A percentile compares a stretch with the other conserved stretches of the same genome.
Conservation (phyloP, 805 yeast species). For the Cyberlindnera mycetangii region DNA sequence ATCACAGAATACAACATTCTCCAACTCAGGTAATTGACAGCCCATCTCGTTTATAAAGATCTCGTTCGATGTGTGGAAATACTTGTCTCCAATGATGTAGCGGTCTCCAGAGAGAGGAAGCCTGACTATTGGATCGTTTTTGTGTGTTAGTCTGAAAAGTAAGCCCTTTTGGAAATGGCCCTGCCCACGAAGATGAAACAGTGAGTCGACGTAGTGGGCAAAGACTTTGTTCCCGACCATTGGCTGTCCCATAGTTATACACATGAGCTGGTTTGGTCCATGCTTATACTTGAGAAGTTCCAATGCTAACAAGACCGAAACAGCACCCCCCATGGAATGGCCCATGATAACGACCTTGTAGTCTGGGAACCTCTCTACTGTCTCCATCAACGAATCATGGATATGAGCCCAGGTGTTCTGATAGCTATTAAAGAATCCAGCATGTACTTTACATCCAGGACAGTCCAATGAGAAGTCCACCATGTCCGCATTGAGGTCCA, state of each 20-base stretch:
- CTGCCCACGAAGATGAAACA: conserved; percentile 5
- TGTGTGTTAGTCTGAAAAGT: conserved; percentile 25
- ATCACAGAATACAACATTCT: conserved; percentile 70
- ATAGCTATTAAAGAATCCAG: conserved; percentile 23
- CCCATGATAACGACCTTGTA: conserved; percentile 23
- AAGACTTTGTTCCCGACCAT: conserved; percentile 25
- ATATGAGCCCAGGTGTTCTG: conserved; percentile 15
- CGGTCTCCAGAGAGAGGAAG: conserved; percentile 21
- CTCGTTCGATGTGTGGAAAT: conserved; percentile 21
- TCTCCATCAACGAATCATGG: background rate
- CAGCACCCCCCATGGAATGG: conserved; percentile 30
- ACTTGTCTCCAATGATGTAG: conserved; percentile 18
- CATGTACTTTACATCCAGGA: conserved; percentile 23
- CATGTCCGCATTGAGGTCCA: conserved; percentile 28
- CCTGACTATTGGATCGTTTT: conserved; percentile 27
- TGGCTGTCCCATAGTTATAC: conserved; percentile 29
- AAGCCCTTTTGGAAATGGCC: conserved; percentile 4
- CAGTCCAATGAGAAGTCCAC: conserved; percentile 13
- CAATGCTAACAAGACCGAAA: conserved; percentile 19
- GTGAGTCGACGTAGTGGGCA: conserved; percentile 12
- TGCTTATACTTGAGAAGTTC: conserved; percentile 9
- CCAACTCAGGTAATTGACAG: conserved; percentile 11
- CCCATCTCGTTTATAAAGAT: conserved; percentile 26
- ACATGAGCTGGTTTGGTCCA: background rate
- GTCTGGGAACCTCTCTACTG: background rate